These are phyloP conservation scores for Singerocomus inundabilis DNA, from an alignment of 1,284 basidiomycete species.

Conservation along the genomic window DNA sequence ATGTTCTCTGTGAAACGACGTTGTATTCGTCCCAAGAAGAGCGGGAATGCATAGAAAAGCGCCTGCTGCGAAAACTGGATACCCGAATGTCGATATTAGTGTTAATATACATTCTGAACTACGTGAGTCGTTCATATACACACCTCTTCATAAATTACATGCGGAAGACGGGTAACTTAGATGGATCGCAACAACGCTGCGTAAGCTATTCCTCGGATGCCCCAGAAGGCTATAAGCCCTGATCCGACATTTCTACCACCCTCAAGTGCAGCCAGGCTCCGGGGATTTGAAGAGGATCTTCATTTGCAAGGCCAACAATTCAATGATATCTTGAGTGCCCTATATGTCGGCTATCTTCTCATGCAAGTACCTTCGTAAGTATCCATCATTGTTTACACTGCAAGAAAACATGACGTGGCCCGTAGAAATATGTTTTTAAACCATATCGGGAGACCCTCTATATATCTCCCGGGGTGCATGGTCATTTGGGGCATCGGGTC, in stretches of 20 bases:
- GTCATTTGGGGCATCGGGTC: conserved; percentile 69
- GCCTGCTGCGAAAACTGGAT: conserved; percentile 38
- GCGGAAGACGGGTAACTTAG: conserved; percentile 30
- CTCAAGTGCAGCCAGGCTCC: conserved; percentile 29
- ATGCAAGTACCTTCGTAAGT: conserved; percentile 56
- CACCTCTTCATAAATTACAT: background rate
- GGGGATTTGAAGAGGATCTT: conserved; percentile 32
- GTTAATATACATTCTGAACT: conserved; percentile 57
- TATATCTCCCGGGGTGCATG: conserved; percentile 76
- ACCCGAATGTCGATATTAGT: conserved; percentile 50
- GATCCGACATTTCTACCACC: conserved; percentile 1
- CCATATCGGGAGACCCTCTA: conserved; percentile 67
- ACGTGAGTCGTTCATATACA: conserved; percentile 36
- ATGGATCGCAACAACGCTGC: conserved; percentile 70
- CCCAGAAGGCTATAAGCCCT: background rate
- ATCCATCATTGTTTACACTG: background rate
- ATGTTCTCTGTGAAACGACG: background rate
- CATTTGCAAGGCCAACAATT: conserved; percentile 52
- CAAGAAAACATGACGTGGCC: background rate
- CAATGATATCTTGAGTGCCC: conserved; percentile 66
- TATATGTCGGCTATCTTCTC: conserved; percentile 69
- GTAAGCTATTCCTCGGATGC: conserved; percentile 35
- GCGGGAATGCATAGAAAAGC: conserved; percentile 14
- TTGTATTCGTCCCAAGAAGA: background rate
- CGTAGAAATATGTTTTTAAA: conserved; percentile 73